A percentile compares a stretch with the other conserved stretches of the same genome.
Conservation (phyloP, 768 basidiomycete species). For the Lactifluus echinatus region DNA sequence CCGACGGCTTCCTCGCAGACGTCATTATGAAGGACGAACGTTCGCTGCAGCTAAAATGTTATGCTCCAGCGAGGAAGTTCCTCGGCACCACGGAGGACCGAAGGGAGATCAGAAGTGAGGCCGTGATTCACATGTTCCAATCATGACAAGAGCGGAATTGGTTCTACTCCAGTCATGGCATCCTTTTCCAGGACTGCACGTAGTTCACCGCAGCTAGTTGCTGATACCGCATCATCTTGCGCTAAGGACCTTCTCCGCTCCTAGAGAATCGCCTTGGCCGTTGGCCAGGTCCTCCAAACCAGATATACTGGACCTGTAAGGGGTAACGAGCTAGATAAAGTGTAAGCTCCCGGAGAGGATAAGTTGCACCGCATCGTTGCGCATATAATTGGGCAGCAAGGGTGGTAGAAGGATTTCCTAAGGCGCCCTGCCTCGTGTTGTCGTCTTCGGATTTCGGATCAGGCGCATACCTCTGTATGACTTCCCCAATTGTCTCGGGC, state of each 20-base stretch:
- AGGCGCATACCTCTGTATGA: too few relatives aligned
- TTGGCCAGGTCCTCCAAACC: neutral
- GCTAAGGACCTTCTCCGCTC: neutral
- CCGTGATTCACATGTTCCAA: constrained; percentile 29
- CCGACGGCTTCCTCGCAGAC: constrained; percentile 16
- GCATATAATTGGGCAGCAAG: too few relatives aligned
- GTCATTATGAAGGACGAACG: too few relatives aligned
- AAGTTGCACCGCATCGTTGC: too few relatives aligned
- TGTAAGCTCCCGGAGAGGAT: too few relatives aligned
- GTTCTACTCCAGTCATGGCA: neutral
- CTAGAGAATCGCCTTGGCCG: neutral
- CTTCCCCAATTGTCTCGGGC: too few relatives aligned
- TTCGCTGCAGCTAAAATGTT: too few relatives aligned
- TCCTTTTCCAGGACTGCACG: neutral
- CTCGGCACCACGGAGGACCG: constrained; percentile 26
- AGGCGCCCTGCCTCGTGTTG: too few relatives aligned
- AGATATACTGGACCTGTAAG: too few relatives aligned
- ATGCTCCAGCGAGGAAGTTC: constrained; percentile 28
- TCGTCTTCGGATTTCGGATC: too few relatives aligned
- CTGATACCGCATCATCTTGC: neutral
- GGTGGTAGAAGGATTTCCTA: too few relatives aligned
- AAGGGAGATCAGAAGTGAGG: constrained; percentile 29
- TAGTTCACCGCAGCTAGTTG: neutral
- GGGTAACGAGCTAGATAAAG: too few relatives aligned
- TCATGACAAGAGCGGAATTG: neutral